Percentiles rank a stretch among this genome's conserved stretches.
Evolutionary conservation across 1,284 basidiomycete genomes (phyloP).

Genomic region (Sporisorium exsertum): DNA sequence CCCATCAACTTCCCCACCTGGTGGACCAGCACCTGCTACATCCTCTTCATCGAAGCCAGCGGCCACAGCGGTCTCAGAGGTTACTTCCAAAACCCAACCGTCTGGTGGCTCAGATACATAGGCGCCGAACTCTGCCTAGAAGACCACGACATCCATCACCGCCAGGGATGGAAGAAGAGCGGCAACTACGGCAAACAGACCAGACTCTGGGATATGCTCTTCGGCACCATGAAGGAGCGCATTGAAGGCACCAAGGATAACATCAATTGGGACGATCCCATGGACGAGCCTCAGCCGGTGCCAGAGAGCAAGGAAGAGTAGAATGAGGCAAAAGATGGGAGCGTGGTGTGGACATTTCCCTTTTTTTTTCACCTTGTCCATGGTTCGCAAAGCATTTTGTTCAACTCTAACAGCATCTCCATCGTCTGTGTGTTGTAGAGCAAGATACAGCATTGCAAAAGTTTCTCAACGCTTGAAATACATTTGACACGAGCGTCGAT

Average conservation of each 20-base stretch:
- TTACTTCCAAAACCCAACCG: constrained; percentile 57
- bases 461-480: neutral
- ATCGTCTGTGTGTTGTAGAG: neutral
- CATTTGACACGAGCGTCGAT: neutral
- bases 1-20: constrained; percentile 53
- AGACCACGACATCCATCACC: constrained; percentile 69
- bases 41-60: constrained; percentile 33
- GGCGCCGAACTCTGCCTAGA: constrained; percentile 60
- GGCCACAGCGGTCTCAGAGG: constrained; percentile 63
- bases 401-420: neutral
- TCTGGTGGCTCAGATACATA: constrained; percentile 46
- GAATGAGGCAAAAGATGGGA: too few relatives aligned
- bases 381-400: neutral
- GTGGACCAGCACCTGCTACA: constrained; percentile 35
- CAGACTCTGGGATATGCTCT: constrained; percentile 63
- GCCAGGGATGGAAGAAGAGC: constrained; percentile 59
- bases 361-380: neutral
- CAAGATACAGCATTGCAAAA: neutral
- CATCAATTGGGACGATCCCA: constrained; percentile 44
- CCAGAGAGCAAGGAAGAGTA: constrained; percentile 5
- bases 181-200: constrained; percentile 67
- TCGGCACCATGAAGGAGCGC: constrained; percentile 58
- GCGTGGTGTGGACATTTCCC: too few relatives aligned
- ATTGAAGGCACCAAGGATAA: constrained; percentile 48
- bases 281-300: constrained; percentile 17